Evolutionary conservation across 257 asterid species (phyloP).

Genomic region (Pogostemon cablin): DNA sequence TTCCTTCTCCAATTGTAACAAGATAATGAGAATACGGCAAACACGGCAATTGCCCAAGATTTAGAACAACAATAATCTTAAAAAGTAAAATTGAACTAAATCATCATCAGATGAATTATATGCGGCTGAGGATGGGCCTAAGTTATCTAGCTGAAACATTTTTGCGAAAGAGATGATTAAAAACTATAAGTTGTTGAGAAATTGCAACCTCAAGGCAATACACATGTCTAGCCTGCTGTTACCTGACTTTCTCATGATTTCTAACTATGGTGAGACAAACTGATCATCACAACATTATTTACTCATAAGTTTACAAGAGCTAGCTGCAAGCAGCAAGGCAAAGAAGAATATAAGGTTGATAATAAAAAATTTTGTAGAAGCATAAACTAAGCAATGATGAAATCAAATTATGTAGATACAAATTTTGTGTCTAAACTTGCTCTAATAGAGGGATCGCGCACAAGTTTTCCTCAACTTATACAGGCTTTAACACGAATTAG

Average conservation of each 20-base stretch:
- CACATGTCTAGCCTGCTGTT: background rate
- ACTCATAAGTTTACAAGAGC: background rate
- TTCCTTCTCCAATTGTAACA: slow-evolving; percentile 42
- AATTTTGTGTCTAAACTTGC: too few relatives aligned
- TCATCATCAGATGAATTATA: background rate
- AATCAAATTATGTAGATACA: background rate
- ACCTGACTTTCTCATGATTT: background rate
- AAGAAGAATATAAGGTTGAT: background rate
- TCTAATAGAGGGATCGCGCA: background rate
- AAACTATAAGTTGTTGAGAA: background rate
- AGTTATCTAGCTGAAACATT: background rate
- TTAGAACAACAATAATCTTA: slow-evolving; percentile 6
- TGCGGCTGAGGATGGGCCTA: background rate
- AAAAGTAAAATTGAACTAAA: background rate
- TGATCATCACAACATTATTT: background rate
- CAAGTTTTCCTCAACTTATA: background rate
- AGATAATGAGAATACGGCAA: slow-evolving; percentile 30
- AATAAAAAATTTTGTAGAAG: background rate
- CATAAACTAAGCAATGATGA: background rate
- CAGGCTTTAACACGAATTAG: background rate
- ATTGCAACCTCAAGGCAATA: background rate
- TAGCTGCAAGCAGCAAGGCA: background rate
- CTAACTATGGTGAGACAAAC: background rate
- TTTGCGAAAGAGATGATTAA: background rate
- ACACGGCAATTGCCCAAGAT: background rate